Conservation (phyloP, 1,284 basidiomycete species). For the Ceratobasidium sp. region DNA sequence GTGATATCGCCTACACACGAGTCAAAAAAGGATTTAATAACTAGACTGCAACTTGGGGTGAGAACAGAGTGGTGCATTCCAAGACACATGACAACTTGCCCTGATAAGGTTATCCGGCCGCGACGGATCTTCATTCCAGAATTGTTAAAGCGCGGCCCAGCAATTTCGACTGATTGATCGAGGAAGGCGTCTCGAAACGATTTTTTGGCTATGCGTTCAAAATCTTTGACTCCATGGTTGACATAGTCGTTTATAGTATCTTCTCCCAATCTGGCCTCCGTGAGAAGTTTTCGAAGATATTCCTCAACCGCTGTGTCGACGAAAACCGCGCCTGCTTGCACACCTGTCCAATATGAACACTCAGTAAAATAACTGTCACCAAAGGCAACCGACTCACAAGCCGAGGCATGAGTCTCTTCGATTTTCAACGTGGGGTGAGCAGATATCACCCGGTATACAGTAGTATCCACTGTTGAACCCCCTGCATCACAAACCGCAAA, state of each 20-base stretch:
- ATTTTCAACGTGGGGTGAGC: slow-evolving; percentile 5
- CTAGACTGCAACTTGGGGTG: not conserved
- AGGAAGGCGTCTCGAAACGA: not conserved
- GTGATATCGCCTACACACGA: slow-evolving; percentile 11
- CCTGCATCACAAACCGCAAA: slow-evolving; percentile 46
- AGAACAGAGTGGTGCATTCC: no score
- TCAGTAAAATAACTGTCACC: not conserved
- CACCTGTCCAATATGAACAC: not conserved
- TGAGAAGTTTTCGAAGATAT: slow-evolving; percentile 2
- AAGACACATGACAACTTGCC: no score
- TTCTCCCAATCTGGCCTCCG: not conserved
- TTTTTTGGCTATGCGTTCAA: slow-evolving; percentile 29
- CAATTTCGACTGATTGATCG: slow-evolving; percentile 1
- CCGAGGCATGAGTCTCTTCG: slow-evolving; percentile 22
- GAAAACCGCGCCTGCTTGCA: slow-evolving; percentile 39
- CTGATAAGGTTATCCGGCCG: slow-evolving; percentile 21
- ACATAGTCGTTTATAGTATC: slow-evolving; percentile 24
- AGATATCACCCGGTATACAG: slow-evolving; percentile 26
- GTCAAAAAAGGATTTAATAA: slow-evolving; percentile 21
- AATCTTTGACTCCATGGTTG: slow-evolving; percentile 18
- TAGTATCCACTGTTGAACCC: slow-evolving; percentile 45
- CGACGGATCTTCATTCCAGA: not conserved
- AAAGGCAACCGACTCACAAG: not conserved
- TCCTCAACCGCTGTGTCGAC: slow-evolving; percentile 20
- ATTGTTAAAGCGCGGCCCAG: slow-evolving; percentile 22